phyloP scores from a whole-genome alignment of 305 asterid species.

The Stenogyne calaminthoides region DNA sequence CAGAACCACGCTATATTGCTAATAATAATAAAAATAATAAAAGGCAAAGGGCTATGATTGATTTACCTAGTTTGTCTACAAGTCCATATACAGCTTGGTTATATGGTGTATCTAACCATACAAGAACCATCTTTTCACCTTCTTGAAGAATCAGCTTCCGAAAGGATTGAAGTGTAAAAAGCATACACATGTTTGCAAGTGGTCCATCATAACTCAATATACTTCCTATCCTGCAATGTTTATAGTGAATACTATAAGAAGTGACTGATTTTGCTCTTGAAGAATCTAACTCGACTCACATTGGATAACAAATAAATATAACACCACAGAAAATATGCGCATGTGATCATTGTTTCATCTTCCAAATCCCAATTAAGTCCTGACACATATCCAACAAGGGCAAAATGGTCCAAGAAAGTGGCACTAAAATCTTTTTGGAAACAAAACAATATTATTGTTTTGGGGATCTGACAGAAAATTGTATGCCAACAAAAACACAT shows the following conservation, averaged over 20 bases:
- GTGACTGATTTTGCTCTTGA: constrained; percentile 1
- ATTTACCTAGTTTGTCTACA: constrained; percentile 87
- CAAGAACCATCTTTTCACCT: constrained; percentile 97
- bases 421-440: background rate
- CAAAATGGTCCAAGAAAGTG: background rate
- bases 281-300: constrained; percentile 11
- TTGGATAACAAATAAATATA: background rate
- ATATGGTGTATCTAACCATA: constrained; percentile 95
- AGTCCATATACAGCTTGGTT: constrained; percentile 98
- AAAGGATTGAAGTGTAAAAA: constrained; percentile 85
- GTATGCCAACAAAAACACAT: background rate
- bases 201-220: constrained; percentile 55
- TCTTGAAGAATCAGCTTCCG: constrained; percentile 93
- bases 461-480: background rate
- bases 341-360: constrained; percentile 12
- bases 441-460: background rate
- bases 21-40: background rate
- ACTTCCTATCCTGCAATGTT: constrained; percentile 58
- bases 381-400: constrained; percentile 1
- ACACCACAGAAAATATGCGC: constrained; percentile 7
- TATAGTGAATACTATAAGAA: constrained; percentile 22
- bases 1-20: background rate
- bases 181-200: constrained; percentile 76
- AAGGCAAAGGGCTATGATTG: constrained; percentile 19
- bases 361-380: background rate